Conservation (phyloP, 2,329 filamentous ascomycete genomes). For the Colletotrichum camelliae region DNA sequence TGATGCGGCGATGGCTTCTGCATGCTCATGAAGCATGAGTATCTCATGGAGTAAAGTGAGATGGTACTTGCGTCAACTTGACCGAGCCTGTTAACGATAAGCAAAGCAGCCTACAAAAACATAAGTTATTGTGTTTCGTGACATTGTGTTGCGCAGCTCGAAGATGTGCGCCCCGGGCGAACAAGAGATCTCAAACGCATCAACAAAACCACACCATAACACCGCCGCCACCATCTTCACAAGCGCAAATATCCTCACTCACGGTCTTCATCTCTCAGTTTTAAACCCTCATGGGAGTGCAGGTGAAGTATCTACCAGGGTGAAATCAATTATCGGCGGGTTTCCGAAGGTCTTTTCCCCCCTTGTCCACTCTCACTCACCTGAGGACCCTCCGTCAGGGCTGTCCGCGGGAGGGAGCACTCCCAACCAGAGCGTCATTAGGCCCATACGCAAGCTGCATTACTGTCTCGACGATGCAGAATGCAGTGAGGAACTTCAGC, state of each 20-base stretch:
- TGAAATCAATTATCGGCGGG: not conserved
- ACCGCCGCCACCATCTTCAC: too few relatives aligned
- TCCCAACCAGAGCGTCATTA: not conserved
- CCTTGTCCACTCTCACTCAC: not conserved
- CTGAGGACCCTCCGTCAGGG: not conserved
- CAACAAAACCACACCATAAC: not conserved
- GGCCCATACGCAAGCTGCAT: not conserved
- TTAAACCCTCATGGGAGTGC: not conserved
- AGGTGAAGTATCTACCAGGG: not conserved
- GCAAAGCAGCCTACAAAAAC: not conserved
- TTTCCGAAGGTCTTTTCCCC: not conserved
- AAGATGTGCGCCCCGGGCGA: not conserved
- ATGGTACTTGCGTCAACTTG: rapidly evolving
- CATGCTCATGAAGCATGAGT: not conserved
- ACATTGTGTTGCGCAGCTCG: rapidly evolving
- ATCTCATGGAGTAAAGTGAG: not conserved
- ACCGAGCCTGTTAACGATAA: not conserved
- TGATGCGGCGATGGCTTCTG: not conserved
- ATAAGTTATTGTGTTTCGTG: not conserved
- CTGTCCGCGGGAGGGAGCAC: not conserved
- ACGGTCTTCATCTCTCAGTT: not conserved
- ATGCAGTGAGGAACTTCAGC: not conserved
- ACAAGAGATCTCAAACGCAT: not conserved
- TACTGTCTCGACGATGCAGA: not conserved
- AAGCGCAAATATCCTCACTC: too few relatives aligned